Conservation (phyloP, 306 rosid species). For the Herpetospermum pedunculosum region DNA sequence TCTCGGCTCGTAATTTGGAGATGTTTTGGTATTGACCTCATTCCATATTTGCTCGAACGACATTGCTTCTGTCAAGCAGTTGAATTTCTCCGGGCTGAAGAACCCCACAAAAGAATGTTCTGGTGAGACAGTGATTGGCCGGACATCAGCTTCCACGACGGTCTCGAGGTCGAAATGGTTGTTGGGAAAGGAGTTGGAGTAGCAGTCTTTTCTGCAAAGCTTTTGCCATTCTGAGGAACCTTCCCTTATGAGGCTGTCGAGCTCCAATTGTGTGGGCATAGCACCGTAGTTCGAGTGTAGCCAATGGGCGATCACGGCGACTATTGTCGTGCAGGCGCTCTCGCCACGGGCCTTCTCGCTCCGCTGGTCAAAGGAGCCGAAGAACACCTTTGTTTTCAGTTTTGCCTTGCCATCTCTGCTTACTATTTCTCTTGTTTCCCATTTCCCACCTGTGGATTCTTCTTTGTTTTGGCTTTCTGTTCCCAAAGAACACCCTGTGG, state of each 20-base stretch:
- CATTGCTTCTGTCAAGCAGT: constrained; percentile 54
- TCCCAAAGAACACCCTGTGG: constrained; percentile 2
- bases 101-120: constrained; percentile 55
- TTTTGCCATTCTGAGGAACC: constrained; percentile 66
- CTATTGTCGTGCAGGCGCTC: constrained; percentile 69
- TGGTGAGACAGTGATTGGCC: constrained; percentile 31
- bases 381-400: constrained; percentile 49
- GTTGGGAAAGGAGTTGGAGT: constrained; percentile 41
- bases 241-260: constrained; percentile 45
- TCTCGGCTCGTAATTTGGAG: constrained; percentile 11
- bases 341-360: constrained; percentile 53
- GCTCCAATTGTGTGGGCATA: constrained; percentile 42
- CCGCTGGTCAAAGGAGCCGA: constrained; percentile 64
- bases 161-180: constrained; percentile 75
- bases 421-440: constrained; percentile 33
- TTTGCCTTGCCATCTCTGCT: constrained; percentile 53
- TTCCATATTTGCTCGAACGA: constrained; percentile 65
- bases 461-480: constrained; percentile 4
- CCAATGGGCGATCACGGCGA: constrained; percentile 69
- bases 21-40: constrained; percentile 20
- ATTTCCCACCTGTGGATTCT: constrained; percentile 6
- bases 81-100: constrained; percentile 67
- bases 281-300: constrained; percentile 32
- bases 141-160: constrained; percentile 41
- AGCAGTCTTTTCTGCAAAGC: constrained; percentile 31